A percentile compares a stretch with the other conserved stretches of the same genome.
phyloP scores from a whole-genome alignment of 768 basidiomycete genomes.

The Serendipita vermifera region DNA sequence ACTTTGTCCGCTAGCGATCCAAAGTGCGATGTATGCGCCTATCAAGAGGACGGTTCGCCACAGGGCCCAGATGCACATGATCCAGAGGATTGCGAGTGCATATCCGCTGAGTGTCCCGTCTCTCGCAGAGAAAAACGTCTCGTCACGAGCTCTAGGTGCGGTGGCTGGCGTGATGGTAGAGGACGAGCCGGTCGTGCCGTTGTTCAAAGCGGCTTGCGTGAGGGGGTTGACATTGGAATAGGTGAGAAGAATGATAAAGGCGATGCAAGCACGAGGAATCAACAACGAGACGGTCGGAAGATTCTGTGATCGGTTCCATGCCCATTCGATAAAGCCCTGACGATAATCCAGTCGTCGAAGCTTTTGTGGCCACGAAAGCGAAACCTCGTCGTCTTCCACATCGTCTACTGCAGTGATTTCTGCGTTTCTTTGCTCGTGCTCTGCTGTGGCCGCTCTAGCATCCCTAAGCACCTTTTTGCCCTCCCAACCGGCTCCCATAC shows the following conservation, averaged over 20 bases:
- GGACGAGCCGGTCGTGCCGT: slow-evolving; percentile 28
- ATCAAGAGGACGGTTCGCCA: slow-evolving; percentile 61
- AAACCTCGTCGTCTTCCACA: background rate
- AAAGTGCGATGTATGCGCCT: slow-evolving; percentile 61
- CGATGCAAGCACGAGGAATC: slow-evolving; percentile 68
- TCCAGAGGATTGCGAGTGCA: slow-evolving; percentile 62
- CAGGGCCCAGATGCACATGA: slow-evolving; percentile 70
- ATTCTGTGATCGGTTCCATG: slow-evolving; percentile 46
- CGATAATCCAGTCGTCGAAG: background rate
- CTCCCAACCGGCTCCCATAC: slow-evolving; percentile 2
- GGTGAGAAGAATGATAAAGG: slow-evolving; percentile 54
- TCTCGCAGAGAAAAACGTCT: slow-evolving; percentile 53
- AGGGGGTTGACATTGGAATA: slow-evolving; percentile 42
- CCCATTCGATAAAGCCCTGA: slow-evolving; percentile 8
- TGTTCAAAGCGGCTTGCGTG: slow-evolving; percentile 34
- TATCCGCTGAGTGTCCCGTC: slow-evolving; percentile 62
- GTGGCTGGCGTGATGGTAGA: background rate
- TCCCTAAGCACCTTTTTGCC: background rate
- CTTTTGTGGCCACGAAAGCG: background rate
- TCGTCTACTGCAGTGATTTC: background rate
- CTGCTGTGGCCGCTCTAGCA: background rate
- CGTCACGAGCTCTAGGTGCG: slow-evolving; percentile 36
- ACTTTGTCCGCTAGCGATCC: slow-evolving; percentile 62
- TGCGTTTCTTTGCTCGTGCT: background rate
- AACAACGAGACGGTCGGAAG: slow-evolving; percentile 68